A percentile compares a stretch with the other conserved stretches of the same genome.
These are phyloP conservation scores for Calophaca sinica DNA, from an alignment of 306 rosid species.

Conservation along the genomic window DNA sequence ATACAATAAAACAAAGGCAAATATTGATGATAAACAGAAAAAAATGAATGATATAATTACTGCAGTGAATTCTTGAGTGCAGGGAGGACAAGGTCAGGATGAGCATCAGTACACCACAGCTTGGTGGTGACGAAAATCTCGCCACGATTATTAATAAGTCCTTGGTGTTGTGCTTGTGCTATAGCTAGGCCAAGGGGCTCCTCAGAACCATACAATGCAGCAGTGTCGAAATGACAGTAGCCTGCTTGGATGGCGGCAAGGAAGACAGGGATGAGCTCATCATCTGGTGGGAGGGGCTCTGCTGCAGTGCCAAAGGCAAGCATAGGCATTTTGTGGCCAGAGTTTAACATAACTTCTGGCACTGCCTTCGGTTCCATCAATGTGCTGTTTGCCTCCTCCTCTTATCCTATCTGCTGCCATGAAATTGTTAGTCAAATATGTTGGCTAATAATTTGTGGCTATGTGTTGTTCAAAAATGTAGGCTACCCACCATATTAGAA, in stretches of 20 bases:
- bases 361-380: slow-evolving; percentile 32
- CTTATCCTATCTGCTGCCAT: not conserved
- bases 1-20: too few species aligned
- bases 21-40: too few species aligned
- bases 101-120: slow-evolving; percentile 52
- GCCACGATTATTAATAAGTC: slow-evolving; percentile 46
- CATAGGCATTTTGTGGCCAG: slow-evolving; percentile 48
- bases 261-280: slow-evolving; percentile 32
- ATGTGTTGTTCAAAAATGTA: too few species aligned
- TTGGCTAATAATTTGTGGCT: too few species aligned
- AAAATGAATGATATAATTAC: slow-evolving; percentile 16
- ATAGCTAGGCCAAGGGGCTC: slow-evolving; percentile 49
- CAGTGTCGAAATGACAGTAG: slow-evolving; percentile 54
- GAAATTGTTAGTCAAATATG: too few species aligned
- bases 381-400: not conserved
- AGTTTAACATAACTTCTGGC: slow-evolving; percentile 47
- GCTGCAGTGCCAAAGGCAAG: slow-evolving; percentile 44
- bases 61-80: slow-evolving; percentile 49
- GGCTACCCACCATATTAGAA: too few species aligned
- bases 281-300: slow-evolving; percentile 30
- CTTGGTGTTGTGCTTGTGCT: slow-evolving; percentile 41
- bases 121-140: slow-evolving; percentile 63
- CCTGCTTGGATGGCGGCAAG: slow-evolving; percentile 43
- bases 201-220: slow-evolving; percentile 53
- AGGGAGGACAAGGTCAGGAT: slow-evolving; percentile 54